Base-by-base conservation (phyloP, 495 filamentous ascomycete species). In the Lasiosphaeria ovina region DNA sequence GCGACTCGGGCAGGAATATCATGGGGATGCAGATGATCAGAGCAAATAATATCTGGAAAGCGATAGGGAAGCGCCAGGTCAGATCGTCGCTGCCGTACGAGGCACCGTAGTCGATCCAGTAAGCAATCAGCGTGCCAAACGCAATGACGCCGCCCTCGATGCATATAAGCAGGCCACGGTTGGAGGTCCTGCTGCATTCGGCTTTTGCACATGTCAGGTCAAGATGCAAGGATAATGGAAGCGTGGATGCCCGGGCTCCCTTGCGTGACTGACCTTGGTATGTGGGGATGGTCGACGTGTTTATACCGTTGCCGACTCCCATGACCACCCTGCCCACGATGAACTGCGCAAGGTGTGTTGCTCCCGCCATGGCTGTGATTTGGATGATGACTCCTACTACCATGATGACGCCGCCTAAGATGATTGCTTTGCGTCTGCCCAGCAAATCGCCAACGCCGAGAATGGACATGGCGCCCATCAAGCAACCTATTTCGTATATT, bases 91-190 rank as follows among this genome's bases (percentile, higher is more conserved):
- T 81, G 3, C 87, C 88, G 66, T 88, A 93, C 8, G 83, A 85
- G 35, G 87, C 81, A 49, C 89, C 90, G 62, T 89, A 93, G 65
- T 92, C 89, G 58, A 93, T 79, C 90, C 90, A 93, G 76, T 93
- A 93, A 33, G 89, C 88, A 34, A 92, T 85, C 47, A 91, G 74
- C 8, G 83, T 87, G 50, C 90, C 90, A 56, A 93, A 89, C 47
- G 89, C 89, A 61, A 93, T 91, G 60, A 85, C 79, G 64, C 84
- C 86, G 63, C 91, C 91, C 67, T 93, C 89, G 57, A 93, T 91
- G 75, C 89, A 93, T 69, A 95, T 92, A 52, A 92, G 74, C 4
- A 92, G 83, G 58, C 90, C 91, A 64, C 90, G 83, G 71, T 93
- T 93, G 65, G 81, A 85, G 0, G 89, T 86, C 60, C 86, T 85